Evolutionary conservation across 192 early-diverging fungal genomes (phyloP).

Genomic region (Rhizoclosmatium globosum): DNA sequence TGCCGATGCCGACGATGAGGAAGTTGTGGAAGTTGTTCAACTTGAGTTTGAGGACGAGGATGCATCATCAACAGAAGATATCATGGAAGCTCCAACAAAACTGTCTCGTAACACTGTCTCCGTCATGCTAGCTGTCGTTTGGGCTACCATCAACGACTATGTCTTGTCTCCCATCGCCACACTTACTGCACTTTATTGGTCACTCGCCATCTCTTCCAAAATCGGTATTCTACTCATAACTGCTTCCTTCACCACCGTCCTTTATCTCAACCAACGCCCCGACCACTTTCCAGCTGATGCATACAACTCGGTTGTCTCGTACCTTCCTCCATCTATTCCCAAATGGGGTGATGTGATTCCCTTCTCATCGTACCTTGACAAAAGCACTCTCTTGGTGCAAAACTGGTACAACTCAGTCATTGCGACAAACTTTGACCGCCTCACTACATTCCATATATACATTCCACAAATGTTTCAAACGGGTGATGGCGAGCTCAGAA

Average conservation of each 20-base stretch:
- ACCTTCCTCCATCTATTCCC: background rate
- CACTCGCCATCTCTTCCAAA: conserved; percentile 1
- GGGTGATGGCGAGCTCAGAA: background rate
- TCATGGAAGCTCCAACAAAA: conserved; percentile 3
- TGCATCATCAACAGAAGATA: background rate
- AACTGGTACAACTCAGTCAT: conserved; percentile 29
- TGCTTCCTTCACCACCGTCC: background rate
- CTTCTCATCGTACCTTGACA: background rate
- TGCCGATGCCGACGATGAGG: conserved; percentile 18
- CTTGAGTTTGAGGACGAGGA: conserved; percentile 19
- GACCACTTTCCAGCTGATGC: background rate
- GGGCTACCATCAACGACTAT: background rate
- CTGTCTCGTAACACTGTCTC: background rate
- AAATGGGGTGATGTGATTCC: conserved; percentile 8
- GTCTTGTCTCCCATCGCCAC: background rate
- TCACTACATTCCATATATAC: background rate
- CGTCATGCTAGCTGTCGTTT: background rate
- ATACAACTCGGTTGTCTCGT: background rate
- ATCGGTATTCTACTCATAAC: background rate
- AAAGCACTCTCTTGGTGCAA: background rate
- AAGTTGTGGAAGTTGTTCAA: conserved; percentile 13
- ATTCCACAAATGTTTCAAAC: conserved; percentile 1
- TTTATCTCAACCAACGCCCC: conserved; percentile 2
- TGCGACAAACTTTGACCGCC: background rate
- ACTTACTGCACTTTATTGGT: background rate